Base-by-base conservation (phyloP, 2,329 filamentous ascomycete genomes). In the Emericellopsis atlantica region DNA sequence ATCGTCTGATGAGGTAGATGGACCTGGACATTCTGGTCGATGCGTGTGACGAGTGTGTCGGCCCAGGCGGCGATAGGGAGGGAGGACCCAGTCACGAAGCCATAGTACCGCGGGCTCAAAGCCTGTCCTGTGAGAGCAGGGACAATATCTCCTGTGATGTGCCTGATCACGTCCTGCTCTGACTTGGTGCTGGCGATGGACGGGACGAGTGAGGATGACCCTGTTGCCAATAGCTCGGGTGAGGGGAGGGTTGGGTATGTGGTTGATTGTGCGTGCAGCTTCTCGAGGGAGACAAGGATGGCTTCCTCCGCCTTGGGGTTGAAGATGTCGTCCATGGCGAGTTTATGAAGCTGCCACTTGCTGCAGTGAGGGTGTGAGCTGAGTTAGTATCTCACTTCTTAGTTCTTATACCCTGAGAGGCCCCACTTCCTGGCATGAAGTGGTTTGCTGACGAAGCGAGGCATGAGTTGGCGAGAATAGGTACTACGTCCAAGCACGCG, bases 1-100 rank as follows among this genome's bases (percentile, higher is more conserved):
- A 89, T 70, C 0, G 79, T 83, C 57, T 95, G 84, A 16, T 68
- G 65, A 0, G 86, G 81, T 2, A 95, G 66, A 56, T 95, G 88
- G 1, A 94, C 84, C 43, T 81, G 74, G 5, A 88, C 79, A 57
- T 89, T 95, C 56, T 94, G 86, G 55, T 95, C 89, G 45, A 81
- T 74, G 8, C 76, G 72, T 5, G 80, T 80, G 45, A 90, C 87
- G n/a, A 95, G 62, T 47, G 87, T 83, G 57, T 95, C 90, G 2
- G 87, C 89, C 41, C 85, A 74, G 49, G 82, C 72, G 26, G 88
- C 88, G 21, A 87, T 77, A 6, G 87, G 85, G 0, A 89, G 84
- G 7, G 72, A 69, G 12, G 86, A 84, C 36, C 90, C 90, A 0
- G 81, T 94, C 6, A 95, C 83, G 56, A 95, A 95, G 44, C 87